Base-by-base conservation (phyloP, 2,329 filamentous ascomycete genomes). In the Ceratocystis lukuohia region DNA sequence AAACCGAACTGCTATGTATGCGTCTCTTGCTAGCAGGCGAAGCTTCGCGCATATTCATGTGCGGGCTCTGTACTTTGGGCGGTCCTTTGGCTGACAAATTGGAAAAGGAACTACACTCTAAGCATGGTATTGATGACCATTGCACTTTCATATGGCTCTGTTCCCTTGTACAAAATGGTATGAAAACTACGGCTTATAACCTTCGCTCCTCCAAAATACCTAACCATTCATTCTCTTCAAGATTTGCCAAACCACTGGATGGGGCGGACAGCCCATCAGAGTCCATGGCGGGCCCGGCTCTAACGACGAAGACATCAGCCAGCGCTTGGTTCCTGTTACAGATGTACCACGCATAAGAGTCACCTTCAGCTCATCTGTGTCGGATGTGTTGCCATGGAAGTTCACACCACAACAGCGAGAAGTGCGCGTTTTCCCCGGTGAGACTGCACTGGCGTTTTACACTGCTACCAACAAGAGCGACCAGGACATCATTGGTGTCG, bases 401-500 rank as follows among this genome's bases (percentile, higher is more conserved):
- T 99, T 99, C 76, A 86, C 86, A 1, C 94, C 94, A 1, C 94
- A 99, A 77, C 94, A 99, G 79, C 89, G 93, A 67, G 94, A 99
- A 79, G 94, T 99, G 64, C 86, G 91, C 66, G 93, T 99, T 0
- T 81, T 97, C 1, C 95, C 94, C 0, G 95, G 95, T 70, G 94
- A 99, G 80, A 99, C 94, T 2, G 94, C 94, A 3, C 80, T 99
- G 70, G 94, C 95, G 2, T 99, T 99, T 76, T 99, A 96, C 78
- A 99, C 91, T 5, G 94, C 94, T 12, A 96, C 91, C 66, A 99
- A 99, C 79, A 87, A 85, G 70, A 90, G 89, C 68, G 84, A 89
- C 69, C 84, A 88, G 70, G 95, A 99, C 78, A 97, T 99, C 71
- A 97, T 99, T 72, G 94, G 94, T 61, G 92, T 99, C 56, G 94